A percentile compares a stretch with the other conserved stretches of the same genome.
Evolutionary conservation across 192 early-diverging fungal species (phyloP).

Genomic region (Coemansia sp.): DNA sequence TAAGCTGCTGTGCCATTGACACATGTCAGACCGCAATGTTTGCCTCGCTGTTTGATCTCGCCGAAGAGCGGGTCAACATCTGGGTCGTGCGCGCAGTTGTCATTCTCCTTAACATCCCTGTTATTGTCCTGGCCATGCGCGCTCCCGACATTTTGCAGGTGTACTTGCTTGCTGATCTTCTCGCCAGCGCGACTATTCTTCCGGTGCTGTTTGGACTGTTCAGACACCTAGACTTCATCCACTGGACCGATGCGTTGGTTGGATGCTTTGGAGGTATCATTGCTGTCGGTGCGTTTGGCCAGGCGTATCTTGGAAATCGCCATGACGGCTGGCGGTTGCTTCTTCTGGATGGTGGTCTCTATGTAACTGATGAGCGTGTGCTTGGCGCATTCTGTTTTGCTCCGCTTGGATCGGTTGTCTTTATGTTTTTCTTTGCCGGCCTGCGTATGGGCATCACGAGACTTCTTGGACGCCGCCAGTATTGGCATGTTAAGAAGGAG

Average conservation of each 20-base stretch:
- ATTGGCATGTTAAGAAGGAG: constrained; percentile 21
- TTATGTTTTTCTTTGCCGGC: constrained; percentile 41
- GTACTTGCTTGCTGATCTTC: constrained; percentile 63
- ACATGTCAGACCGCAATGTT: constrained; percentile 71
- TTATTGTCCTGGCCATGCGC: constrained; percentile 58
- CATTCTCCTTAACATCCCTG: constrained; percentile 55
- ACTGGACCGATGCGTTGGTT: constrained; percentile 54
- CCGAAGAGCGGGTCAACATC: constrained; percentile 48
- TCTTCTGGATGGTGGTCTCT: constrained; percentile 52
- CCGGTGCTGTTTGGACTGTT: constrained; percentile 60
- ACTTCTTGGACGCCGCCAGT: constrained; percentile 35
- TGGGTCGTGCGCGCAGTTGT: constrained; percentile 49
- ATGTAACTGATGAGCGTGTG: constrained; percentile 57
- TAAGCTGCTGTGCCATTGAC: constrained; percentile 68
- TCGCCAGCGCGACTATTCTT: constrained; percentile 60
- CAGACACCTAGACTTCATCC: constrained; percentile 52
- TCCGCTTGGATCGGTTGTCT: constrained; percentile 50
- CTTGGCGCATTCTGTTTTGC: constrained; percentile 61
- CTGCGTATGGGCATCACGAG: constrained; percentile 31
- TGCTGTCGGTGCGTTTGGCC: constrained; percentile 56
- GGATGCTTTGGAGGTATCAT: constrained; percentile 60
- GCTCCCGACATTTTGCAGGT: constrained; percentile 62
- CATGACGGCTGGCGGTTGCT: constrained; percentile 56
- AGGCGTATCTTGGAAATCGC: constrained; percentile 52
- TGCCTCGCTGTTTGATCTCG: constrained; percentile 62